Evolutionary conservation across 2,329 filamentous ascomycete species (phyloP), one percentile per base, ranked within the genome.

Genomic region (Fusarium phyllophilum): DNA sequence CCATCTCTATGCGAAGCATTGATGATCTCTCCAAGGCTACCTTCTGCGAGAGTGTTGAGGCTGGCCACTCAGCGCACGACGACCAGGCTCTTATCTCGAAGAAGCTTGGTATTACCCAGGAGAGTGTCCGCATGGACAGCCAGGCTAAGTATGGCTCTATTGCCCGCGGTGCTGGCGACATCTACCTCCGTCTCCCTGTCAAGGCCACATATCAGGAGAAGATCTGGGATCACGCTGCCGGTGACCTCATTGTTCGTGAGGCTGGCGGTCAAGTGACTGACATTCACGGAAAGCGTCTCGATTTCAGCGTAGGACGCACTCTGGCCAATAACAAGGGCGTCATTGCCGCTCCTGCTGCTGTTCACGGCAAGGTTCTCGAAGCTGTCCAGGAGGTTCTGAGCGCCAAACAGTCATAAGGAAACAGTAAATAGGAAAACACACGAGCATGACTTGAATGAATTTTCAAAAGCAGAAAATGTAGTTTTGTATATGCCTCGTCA

Each of bases 201-300:
- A 93, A 90, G 81, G 93, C 92, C 77, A 92, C 92, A 61, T 99
- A 99, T 85, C 91, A 97, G 82, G 96, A 99, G 88, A 99, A 99
- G 90, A 99, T 99, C 77, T 99, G 96, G 96, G 96, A 99, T 81
- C 96, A 99, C 82, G 96, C 96, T 24, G 96, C 96, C 18, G 96
- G 96, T 45, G 95, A 97, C 79, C 85, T 99, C 67, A 95, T 99
- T 75, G 96, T 98, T 45, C 89, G 95, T 65, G 97, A 99, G 84
- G 95, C 96, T 6, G 96, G 96, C 58, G 97, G 96, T 55, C 87
- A 93, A 79, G 96, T 99, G 61, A 97, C 95, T 3, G 97, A 99
- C 83, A 92, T 95, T 45, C 88, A 92, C 70, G 96, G 97, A 78
- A 93, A 93, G 81, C 88, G 90, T 69, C 87, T 99, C 66, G 93